Conservation (phyloP, 371 early-diverging fungal genomes). For the Apophysomyces trapeziformis region DNA sequence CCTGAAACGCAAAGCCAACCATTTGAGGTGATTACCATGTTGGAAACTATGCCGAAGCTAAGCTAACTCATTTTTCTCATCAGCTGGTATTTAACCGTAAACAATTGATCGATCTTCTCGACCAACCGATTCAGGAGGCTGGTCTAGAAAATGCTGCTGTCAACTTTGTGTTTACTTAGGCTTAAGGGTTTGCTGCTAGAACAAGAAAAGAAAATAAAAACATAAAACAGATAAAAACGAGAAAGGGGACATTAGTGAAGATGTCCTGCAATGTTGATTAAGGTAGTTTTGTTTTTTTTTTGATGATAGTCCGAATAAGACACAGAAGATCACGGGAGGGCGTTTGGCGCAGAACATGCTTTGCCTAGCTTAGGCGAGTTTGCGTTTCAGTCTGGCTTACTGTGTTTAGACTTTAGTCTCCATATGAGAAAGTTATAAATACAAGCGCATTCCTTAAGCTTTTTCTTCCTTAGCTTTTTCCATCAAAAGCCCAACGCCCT, state of each 20-base stretch:
- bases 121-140: slow-evolving; percentile 68
- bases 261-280: not conserved
- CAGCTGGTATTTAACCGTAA: slow-evolving; percentile 68
- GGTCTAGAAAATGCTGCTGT: slow-evolving; percentile 69
- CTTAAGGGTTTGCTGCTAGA: not conserved
- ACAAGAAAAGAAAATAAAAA: not conserved
- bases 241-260: not conserved
- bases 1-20: slow-evolving; percentile 62
- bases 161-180: slow-evolving; percentile 44
- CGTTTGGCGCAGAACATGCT: slow-evolving; percentile 4
- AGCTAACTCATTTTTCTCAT: not conserved
- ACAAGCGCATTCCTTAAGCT: not conserved
- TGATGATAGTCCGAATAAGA: not conserved
- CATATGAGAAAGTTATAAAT: not conserved
- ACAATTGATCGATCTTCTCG: slow-evolving; percentile 62
- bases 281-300: not conserved
- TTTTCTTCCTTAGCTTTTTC: not conserved
- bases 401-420: not conserved
- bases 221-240: not conserved
- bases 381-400: not conserved
- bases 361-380: not conserved
- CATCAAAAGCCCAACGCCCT: no score
- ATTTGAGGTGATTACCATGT: slow-evolving; percentile 66
- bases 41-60: slow-evolving; percentile 1
- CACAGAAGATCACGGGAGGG: not conserved